Conservation (phyloP, 2,329 filamentous ascomycete genomes). For the Epichloe hybrida region DNA sequence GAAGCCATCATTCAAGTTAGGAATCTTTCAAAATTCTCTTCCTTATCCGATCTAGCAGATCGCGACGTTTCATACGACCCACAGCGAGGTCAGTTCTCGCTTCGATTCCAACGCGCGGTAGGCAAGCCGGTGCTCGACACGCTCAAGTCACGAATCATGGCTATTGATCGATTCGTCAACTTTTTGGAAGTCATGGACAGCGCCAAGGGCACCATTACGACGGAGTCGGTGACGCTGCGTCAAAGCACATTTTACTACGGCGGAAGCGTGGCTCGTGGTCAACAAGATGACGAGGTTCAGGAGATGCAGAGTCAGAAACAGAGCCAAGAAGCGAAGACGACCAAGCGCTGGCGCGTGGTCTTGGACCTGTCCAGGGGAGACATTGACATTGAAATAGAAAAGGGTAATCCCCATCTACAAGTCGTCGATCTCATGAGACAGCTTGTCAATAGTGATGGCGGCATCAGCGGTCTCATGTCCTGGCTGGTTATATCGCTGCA, state of each 20-base stretch:
- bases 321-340: slow-evolving; percentile 4
- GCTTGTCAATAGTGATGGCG: slow-evolving; percentile 41
- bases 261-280: slow-evolving; percentile 8
- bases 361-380: slow-evolving; percentile 41
- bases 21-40: slow-evolving; percentile 38
- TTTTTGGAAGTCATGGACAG: slow-evolving; percentile 54
- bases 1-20: slow-evolving; percentile 43
- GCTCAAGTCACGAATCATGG: slow-evolving; percentile 47
- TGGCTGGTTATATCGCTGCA: slow-evolving; percentile 50
- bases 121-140: slow-evolving; percentile 44
- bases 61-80: slow-evolving; percentile 49
- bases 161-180: slow-evolving; percentile 56
- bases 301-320: background rate
- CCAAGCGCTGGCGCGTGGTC: slow-evolving; percentile 35
- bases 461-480: slow-evolving; percentile 37
- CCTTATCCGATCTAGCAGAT: slow-evolving; percentile 42
- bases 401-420: slow-evolving; percentile 53
- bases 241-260: slow-evolving; percentile 58
- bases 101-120: slow-evolving; percentile 45
- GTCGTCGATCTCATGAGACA: slow-evolving; percentile 44
- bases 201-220: slow-evolving; percentile 39
- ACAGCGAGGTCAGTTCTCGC: slow-evolving; percentile 45
- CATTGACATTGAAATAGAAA: slow-evolving; percentile 46
- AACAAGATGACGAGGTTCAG: background rate
- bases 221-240: slow-evolving; percentile 46